Conservation (phyloP, 768 basidiomycete genomes). For the Rickenella mellea region DNA sequence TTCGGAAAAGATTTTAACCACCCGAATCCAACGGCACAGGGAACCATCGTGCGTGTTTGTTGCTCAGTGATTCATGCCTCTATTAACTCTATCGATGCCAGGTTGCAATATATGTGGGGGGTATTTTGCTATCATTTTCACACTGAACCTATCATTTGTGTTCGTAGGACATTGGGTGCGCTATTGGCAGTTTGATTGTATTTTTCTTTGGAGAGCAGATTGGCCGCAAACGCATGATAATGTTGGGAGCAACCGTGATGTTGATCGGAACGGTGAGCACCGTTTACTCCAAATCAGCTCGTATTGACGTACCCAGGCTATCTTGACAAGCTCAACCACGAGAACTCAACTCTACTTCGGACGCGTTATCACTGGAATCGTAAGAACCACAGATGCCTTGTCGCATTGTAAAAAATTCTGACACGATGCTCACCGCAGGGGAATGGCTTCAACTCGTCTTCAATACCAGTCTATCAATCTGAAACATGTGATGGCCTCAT, state of each 20-base stretch:
- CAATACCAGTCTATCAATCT: conserved; percentile 31
- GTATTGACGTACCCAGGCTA: conserved; percentile 16
- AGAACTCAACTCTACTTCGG: conserved; percentile 28
- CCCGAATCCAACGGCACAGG: conserved; percentile 27
- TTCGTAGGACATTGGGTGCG: conserved; percentile 29
- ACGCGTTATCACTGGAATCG: conserved; percentile 27
- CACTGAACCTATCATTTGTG: neutral
- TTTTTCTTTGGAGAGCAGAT: conserved; percentile 29
- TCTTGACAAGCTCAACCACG: conserved; percentile 29
- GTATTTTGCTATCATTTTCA: neutral
- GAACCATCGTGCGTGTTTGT: conserved; percentile 23
- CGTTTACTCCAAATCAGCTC: neutral
- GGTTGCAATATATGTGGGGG: conserved; percentile 27
- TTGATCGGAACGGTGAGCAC: conserved; percentile 25
- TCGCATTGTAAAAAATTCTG: too few species aligned
- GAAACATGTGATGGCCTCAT: conserved; percentile 28
- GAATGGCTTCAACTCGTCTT: conserved; percentile 32
- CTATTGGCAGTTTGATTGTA: conserved; percentile 25
- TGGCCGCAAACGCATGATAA: conserved; percentile 29
- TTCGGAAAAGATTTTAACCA: conserved; percentile 28
- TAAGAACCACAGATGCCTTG: too few species aligned
- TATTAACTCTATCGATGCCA: neutral
- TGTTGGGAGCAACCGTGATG: conserved; percentile 27
- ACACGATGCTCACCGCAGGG: conserved; percentile 14
- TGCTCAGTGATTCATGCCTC: neutral